phyloP scores from a whole-genome alignment of 257 asterid species.

The Cordia subcordata region DNA sequence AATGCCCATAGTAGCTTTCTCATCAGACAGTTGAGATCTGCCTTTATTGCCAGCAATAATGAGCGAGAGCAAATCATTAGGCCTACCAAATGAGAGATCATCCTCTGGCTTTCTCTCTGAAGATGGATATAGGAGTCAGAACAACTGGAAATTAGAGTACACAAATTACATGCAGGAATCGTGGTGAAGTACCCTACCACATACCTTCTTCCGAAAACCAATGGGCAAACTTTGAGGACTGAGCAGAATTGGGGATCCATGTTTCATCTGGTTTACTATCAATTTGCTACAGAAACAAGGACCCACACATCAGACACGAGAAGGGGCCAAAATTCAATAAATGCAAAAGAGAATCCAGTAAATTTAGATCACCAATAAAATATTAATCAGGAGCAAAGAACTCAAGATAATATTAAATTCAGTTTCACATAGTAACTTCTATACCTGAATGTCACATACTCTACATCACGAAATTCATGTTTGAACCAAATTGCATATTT shows the following conservation, averaged over 20 bases:
- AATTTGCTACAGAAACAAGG: constrained; percentile 33
- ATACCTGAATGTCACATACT: no score
- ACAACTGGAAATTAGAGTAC: background rate
- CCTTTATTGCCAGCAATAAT: constrained; percentile 62
- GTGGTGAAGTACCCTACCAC: constrained; percentile 1
- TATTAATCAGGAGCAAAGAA: no score
- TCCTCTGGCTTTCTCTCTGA: constrained; percentile 56
- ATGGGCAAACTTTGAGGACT: constrained; percentile 71
- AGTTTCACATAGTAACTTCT: no score
- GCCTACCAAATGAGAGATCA: constrained; percentile 29
- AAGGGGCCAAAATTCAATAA: background rate
- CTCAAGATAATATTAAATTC: no score
- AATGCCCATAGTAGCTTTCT: no score
- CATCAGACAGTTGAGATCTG: constrained; percentile 19
- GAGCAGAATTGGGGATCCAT: constrained; percentile 40
- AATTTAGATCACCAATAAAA: no score
- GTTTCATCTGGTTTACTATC: constrained; percentile 41
- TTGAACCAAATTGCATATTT: no score
- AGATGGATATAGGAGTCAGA: background rate
- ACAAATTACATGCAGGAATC: background rate
- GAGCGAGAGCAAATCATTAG: constrained; percentile 62
- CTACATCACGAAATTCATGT: no score
- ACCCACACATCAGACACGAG: no score
- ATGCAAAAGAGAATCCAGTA: background rate
- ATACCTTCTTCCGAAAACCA: constrained; percentile 89